Evolutionary conservation across 805 yeast species (phyloP).

Genomic region (Monosporozyma servazzii): DNA sequence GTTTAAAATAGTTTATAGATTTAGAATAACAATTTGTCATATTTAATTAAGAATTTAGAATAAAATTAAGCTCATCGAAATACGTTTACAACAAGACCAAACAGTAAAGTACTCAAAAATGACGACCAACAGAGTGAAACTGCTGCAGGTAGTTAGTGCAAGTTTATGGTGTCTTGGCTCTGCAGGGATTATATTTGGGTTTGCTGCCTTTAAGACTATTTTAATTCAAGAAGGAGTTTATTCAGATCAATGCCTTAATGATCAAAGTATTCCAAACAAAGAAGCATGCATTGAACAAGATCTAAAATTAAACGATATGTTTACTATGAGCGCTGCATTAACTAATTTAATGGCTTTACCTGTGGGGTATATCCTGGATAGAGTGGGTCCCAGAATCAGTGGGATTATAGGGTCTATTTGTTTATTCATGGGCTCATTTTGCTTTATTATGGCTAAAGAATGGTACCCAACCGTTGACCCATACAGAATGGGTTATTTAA

Average conservation of each 20-base stretch:
- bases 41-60: not conserved
- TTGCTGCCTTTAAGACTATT: constrained; percentile 87
- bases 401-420: constrained; percentile 65
- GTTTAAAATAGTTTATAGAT: not conserved
- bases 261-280: not conserved
- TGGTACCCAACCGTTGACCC: constrained; percentile 39
- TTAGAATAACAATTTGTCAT: not conserved
- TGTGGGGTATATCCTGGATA: constrained; percentile 73
- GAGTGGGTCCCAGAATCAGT: constrained; percentile 69
- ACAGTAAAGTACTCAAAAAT: not conserved
- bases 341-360: constrained; percentile 77
- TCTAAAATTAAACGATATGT: constrained; percentile 67
- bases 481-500: constrained; percentile 63
- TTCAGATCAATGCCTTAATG: constrained; percentile 46
- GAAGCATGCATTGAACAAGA: constrained; percentile 67
- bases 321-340: constrained; percentile 77
- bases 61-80: not conserved
- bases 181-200: constrained; percentile 92
- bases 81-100: not conserved
- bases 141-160: constrained; percentile 59
- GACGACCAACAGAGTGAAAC: not conserved
- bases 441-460: constrained; percentile 10
- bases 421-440: constrained; percentile 46
- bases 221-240: constrained; percentile 72
- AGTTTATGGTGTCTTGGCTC: constrained; percentile 80